A percentile compares a stretch with the other conserved stretches of the same genome.
These are phyloP conservation scores for Choanephora cucurbitarum DNA, from an alignment of 371 early-diverging fungal genomes.

Conservation along the genomic window DNA sequence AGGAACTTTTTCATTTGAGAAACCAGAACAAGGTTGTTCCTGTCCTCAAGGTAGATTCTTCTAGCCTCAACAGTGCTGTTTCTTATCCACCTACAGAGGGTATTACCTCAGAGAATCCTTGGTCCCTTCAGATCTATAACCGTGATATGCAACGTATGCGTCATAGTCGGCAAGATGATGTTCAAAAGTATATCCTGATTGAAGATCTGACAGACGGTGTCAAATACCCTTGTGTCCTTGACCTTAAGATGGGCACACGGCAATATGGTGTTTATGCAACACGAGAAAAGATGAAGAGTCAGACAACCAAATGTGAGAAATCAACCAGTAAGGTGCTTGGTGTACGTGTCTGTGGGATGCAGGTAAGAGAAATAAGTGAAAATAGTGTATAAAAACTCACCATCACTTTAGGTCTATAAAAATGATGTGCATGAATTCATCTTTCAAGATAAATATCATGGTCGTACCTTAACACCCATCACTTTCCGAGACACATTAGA, in stretches of 20 bases:
- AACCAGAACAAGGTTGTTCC: background rate
- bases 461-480: slow-evolving; percentile 76
- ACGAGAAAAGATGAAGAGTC: slow-evolving; percentile 78
- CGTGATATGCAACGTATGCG: slow-evolving; percentile 39
- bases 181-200: slow-evolving; percentile 70
- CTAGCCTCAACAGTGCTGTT: slow-evolving; percentile 17
- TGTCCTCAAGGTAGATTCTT: slow-evolving; percentile 21
- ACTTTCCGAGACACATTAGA: slow-evolving; percentile 80
- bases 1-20: background rate
- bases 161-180: slow-evolving; percentile 51
- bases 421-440: slow-evolving; percentile 57
- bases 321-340: slow-evolving; percentile 91
- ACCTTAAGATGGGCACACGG: slow-evolving; percentile 97
- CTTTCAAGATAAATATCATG: slow-evolving; percentile 94
- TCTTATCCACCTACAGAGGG: slow-evolving; percentile 2
- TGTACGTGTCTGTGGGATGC: slow-evolving; percentile 96
- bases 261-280: slow-evolving; percentile 93
- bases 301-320: slow-evolving; percentile 86
- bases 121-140: slow-evolving; percentile 44
- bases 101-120: slow-evolving; percentile 24
- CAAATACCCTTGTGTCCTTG: slow-evolving; percentile 89
- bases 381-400: slow-evolving; percentile 1
- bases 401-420: slow-evolving; percentile 87
- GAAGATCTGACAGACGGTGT: slow-evolving; percentile 88
- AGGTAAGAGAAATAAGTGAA: no score